Evolutionary conservation across 768 basidiomycete species (phyloP).

Genomic region (Trametes punicea): DNA sequence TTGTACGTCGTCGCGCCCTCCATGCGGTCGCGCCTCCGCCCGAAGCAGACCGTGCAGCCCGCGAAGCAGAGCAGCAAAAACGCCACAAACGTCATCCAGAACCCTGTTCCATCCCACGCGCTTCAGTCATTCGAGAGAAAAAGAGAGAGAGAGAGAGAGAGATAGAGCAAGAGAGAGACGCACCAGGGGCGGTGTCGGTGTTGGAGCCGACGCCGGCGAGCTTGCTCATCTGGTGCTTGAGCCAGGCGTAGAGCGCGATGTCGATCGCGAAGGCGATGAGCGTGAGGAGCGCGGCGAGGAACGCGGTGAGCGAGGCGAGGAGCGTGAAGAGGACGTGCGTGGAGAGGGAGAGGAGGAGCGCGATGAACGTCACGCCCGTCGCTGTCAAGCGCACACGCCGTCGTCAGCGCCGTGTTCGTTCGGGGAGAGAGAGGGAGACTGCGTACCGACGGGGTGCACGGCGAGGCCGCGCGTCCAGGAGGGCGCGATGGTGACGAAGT

Average conservation of each 20-base stretch:
- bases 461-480: slow-evolving; percentile 75
- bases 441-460: slow-evolving; percentile 71
- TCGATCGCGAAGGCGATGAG: slow-evolving; percentile 75
- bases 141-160: background rate
- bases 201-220: slow-evolving; percentile 41
- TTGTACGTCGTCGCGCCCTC: slow-evolving; percentile 33
- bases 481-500: slow-evolving; percentile 41
- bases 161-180: slow-evolving; percentile 20
- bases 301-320: slow-evolving; percentile 47
- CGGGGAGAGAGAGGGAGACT: background rate
- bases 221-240: slow-evolving; percentile 54
- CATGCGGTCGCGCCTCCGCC: slow-evolving; percentile 55
- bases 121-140: background rate
- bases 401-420: background rate
- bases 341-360: slow-evolving; percentile 60
- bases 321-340: slow-evolving; percentile 46
- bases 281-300: slow-evolving; percentile 65
- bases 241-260: slow-evolving; percentile 64
- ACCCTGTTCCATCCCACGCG: slow-evolving; percentile 41
- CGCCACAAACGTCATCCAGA: slow-evolving; percentile 72
- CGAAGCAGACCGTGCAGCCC: slow-evolving; percentile 69
- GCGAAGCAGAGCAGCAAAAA: slow-evolving; percentile 62
- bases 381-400: slow-evolving; percentile 36
- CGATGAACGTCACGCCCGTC: slow-evolving; percentile 56
- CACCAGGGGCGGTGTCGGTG: slow-evolving; percentile 65